phyloP scores from a whole-genome alignment of 2,329 filamentous ascomycete species.

The Monilinia fructigena region DNA sequence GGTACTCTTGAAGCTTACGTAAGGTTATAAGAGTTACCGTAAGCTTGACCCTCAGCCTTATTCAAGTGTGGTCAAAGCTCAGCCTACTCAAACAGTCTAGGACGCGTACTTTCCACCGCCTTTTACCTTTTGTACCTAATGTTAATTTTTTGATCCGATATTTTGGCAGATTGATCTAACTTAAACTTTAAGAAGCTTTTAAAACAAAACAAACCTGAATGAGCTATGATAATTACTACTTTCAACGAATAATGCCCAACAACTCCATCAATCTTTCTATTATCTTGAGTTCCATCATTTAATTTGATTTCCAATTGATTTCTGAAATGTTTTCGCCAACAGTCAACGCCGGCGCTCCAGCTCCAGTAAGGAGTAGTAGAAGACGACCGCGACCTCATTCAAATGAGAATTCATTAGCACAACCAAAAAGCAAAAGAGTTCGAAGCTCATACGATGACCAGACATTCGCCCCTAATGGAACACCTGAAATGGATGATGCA shows the following conservation, averaged over 20 bases:
- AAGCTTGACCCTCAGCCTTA: background rate
- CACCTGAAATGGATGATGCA: constrained; percentile 56
- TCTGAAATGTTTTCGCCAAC: constrained; percentile 59
- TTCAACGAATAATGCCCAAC: constrained; percentile 15
- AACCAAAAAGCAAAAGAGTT: constrained; percentile 64
- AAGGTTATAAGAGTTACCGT: too few relatives aligned
- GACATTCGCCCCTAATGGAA: constrained; percentile 50
- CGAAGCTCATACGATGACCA: constrained; percentile 57
- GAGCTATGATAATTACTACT: constrained; percentile 1
- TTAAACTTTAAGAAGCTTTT: constrained; percentile 15
- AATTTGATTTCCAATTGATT: background rate
- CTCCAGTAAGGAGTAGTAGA: constrained; percentile 56
- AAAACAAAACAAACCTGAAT: constrained; percentile 1
- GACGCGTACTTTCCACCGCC: constrained; percentile 10
- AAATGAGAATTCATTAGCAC: constrained; percentile 52
- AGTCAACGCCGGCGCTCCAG: constrained; percentile 49
- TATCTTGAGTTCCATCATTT: background rate
- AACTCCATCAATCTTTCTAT: background rate
- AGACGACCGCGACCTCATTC: constrained; percentile 60
- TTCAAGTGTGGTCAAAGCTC: constrained; percentile 6
- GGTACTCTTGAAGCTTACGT: too few relatives aligned
- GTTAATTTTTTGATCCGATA: constrained; percentile 2
- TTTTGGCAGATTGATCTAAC: constrained; percentile 1
- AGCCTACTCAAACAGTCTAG: background rate
- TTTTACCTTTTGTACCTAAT: background rate